phyloP scores from a whole-genome alignment of 148 eudicot species.

The Heliamphora exappendiculata region DNA sequence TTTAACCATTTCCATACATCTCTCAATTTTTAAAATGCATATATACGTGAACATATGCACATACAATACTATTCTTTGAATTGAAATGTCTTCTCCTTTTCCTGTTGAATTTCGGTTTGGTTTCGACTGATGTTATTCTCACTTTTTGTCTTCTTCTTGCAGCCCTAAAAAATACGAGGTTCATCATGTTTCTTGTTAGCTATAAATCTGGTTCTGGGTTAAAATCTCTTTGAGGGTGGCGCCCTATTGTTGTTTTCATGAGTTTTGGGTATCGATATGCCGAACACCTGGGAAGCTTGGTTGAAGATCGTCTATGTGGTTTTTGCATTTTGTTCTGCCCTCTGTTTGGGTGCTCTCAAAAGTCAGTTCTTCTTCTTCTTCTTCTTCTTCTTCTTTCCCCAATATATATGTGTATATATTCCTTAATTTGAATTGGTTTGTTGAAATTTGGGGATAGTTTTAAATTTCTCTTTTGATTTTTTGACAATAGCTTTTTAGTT shows the following conservation, averaged over 20 bases:
- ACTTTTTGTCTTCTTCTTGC: not conserved
- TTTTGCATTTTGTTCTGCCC: conserved; percentile 67
- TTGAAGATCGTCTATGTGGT: conserved; percentile 56
- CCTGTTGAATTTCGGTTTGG: conserved; percentile 2
- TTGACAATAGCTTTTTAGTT: not conserved
- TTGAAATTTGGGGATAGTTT: not conserved
- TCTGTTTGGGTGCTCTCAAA: conserved; percentile 76
- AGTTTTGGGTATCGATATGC: conserved; percentile 30
- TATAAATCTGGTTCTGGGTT: not conserved
- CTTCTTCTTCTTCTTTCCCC: not conserved
- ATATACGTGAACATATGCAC: not conserved
- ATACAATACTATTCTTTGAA: not conserved
- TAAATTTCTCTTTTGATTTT: not conserved
- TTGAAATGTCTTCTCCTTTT: not conserved
- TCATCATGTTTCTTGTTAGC: not conserved
- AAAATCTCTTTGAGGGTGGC: not conserved
- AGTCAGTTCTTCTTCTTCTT: conserved; percentile 34
- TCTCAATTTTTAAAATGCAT: not conserved
- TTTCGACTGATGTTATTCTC: not conserved
- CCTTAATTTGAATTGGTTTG: not conserved
- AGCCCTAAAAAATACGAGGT: not conserved
- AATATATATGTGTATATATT: too few species aligned
- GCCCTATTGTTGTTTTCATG: not conserved
- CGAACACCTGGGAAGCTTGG: conserved; percentile 30
- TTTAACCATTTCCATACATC: not conserved